These are phyloP conservation scores for Mortierella sp. DNA, from an alignment of 371 early-diverging fungal genomes.

Conservation along the genomic window DNA sequence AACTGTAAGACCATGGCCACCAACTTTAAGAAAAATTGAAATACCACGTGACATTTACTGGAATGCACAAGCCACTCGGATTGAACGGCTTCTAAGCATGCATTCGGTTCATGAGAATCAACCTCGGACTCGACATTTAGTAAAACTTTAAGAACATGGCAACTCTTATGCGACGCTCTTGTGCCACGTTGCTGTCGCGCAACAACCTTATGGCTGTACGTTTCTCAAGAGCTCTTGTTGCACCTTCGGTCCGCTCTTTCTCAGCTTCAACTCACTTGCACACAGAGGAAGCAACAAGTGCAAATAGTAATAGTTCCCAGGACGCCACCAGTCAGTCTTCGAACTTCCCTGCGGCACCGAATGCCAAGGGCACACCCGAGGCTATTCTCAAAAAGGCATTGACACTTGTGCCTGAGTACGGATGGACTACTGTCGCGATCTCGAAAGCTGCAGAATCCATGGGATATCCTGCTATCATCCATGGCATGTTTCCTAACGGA, in stretches of 20 bases:
- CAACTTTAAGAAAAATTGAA: too few relatives aligned
- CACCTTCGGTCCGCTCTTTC: constrained; percentile 22
- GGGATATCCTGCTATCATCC: constrained; percentile 80
- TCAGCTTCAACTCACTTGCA: constrained; percentile 30
- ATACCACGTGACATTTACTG: too few relatives aligned
- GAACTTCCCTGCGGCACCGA: constrained; percentile 51
- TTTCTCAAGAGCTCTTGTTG: neutral
- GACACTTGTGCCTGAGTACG: constrained; percentile 73
- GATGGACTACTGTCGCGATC: constrained; percentile 82
- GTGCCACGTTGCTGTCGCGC: constrained; percentile 19
- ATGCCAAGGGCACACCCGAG: constrained; percentile 56
- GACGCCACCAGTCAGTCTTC: constrained; percentile 10
- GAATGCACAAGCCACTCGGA: too few relatives aligned
- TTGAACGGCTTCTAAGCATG: too few relatives aligned
- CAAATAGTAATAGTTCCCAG: constrained; percentile 15
- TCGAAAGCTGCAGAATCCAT: constrained; percentile 73
- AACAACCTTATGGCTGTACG: neutral
- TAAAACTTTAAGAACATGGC: constrained; percentile 9
- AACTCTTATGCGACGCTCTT: constrained; percentile 14
- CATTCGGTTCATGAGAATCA: too few relatives aligned
- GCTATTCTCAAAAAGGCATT: constrained; percentile 77
- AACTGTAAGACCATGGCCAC: too few relatives aligned
- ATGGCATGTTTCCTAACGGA: constrained; percentile 79
- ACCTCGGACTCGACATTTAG: neutral
- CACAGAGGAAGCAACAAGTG: neutral